Evolutionary conservation across 2,329 filamentous ascomycete genomes (phyloP).

Genomic region (Aspergillus versicolor): DNA sequence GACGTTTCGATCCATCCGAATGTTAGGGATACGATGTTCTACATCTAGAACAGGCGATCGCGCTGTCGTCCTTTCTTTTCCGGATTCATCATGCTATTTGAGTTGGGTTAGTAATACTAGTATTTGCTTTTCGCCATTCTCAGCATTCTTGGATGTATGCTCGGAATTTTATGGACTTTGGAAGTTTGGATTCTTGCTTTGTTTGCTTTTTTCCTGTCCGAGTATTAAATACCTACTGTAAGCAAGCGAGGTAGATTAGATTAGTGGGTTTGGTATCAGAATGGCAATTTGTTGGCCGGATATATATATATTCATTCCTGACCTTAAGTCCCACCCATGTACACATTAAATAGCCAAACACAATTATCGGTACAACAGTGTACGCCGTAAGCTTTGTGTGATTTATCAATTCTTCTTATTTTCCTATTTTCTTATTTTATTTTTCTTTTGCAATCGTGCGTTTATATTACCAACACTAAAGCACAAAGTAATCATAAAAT

Average conservation of each 20-base stretch:
- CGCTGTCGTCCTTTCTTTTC: background rate
- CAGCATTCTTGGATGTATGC: background rate
- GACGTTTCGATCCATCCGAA: constrained; percentile 30
- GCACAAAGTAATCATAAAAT: background rate
- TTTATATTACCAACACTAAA: background rate
- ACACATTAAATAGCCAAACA: no score
- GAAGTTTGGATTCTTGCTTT: background rate
- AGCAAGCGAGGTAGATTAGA: background rate
- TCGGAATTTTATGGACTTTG: background rate
- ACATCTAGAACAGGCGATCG: constrained; percentile 25
- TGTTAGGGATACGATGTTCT: constrained; percentile 40
- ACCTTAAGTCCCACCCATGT: no score
- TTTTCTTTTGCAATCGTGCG: background rate
- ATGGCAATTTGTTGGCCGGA: background rate
- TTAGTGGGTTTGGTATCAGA: background rate
- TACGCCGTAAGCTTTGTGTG: no score
- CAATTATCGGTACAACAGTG: no score
- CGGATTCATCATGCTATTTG: background rate
- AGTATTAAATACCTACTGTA: background rate
- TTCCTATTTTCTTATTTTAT: background rate
- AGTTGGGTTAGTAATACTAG: background rate
- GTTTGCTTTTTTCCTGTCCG: background rate
- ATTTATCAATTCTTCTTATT: background rate
- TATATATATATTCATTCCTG: background rate
- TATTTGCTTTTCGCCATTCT: background rate